Percentiles rank a stretch among this genome's conserved stretches.
Evolutionary conservation across 1,139 yeast genomes (phyloP).

Genomic region (Sugiyamaella xylanicola): DNA sequence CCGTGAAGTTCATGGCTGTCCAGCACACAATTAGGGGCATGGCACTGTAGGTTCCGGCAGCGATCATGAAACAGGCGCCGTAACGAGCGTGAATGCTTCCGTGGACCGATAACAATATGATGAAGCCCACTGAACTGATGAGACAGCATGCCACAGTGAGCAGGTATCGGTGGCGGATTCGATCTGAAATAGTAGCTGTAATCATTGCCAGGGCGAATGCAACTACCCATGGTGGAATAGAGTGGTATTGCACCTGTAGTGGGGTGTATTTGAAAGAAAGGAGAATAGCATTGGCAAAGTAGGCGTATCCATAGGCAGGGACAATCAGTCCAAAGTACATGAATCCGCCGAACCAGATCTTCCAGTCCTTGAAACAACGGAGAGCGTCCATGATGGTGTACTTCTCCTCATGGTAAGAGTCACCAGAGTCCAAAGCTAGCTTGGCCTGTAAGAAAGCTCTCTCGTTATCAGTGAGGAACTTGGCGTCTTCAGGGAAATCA

Average conservation of each 20-base stretch:
- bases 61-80: constrained; percentile 71
- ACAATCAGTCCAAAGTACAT: constrained; percentile 64
- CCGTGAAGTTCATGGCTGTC: constrained; percentile 68
- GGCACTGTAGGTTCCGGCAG: constrained; percentile 65
- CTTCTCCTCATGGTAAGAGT: constrained; percentile 44
- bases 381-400: constrained; percentile 40
- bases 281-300: constrained; percentile 67
- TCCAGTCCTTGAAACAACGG: constrained; percentile 44
- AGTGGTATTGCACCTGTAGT: constrained; percentile 63
- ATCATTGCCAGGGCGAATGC: constrained; percentile 60
- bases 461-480: constrained; percentile 48
- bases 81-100: constrained; percentile 51
- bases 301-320: constrained; percentile 73
- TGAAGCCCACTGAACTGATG: constrained; percentile 57
- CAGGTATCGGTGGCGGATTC: constrained; percentile 49
- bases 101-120: constrained; percentile 48
- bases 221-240: constrained; percentile 72
- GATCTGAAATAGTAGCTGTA: constrained; percentile 50
- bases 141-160: constrained; percentile 49
- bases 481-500: constrained; percentile 73
- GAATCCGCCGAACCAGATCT: constrained; percentile 59
- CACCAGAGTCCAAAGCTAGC: constrained; percentile 49
- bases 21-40: constrained; percentile 80
- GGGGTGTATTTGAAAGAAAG: constrained; percentile 60
- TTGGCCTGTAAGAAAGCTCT: constrained; percentile 46